A percentile compares a stretch with the other conserved stretches of the same genome.
Evolutionary conservation across 345 rosid species (phyloP).

Genomic region (Hypericum perforatum): DNA sequence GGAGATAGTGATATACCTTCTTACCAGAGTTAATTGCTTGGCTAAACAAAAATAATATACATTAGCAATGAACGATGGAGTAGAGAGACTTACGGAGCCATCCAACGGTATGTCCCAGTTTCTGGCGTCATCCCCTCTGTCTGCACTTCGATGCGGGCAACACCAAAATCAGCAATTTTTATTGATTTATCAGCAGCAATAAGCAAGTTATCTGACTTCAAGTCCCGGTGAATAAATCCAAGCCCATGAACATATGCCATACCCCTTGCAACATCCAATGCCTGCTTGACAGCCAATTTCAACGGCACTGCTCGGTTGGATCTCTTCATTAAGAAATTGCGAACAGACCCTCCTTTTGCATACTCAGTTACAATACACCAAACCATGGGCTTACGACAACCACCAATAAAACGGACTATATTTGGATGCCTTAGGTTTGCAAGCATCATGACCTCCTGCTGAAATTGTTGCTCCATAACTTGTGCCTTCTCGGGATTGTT

Average conservation of each 20-base stretch:
- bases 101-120: slow-evolving; percentile 28
- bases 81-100: slow-evolving; percentile 23
- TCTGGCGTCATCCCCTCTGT: slow-evolving; percentile 30
- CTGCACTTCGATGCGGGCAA: slow-evolving; percentile 28
- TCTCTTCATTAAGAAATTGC: slow-evolving; percentile 16
- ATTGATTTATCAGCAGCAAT: slow-evolving; percentile 19
- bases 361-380: slow-evolving; percentile 28
- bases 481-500: slow-evolving; percentile 21
- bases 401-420: slow-evolving; percentile 23
- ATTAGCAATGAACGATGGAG: not conserved
- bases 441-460: slow-evolving; percentile 25
- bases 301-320: slow-evolving; percentile 20
- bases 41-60: not conserved
- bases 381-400: slow-evolving; percentile 22
- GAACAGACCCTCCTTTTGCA: slow-evolving; percentile 26
- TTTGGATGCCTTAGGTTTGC: slow-evolving; percentile 21
- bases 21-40: no score
- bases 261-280: slow-evolving; percentile 24
- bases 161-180: slow-evolving; percentile 27
- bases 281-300: slow-evolving; percentile 28
- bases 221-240: slow-evolving; percentile 20
- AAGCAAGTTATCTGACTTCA: slow-evolving; percentile 24
- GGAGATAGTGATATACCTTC: no score
- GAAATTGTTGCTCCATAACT: slow-evolving; percentile 26
- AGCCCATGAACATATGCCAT: slow-evolving; percentile 25